Base-by-base conservation (phyloP, 192 early-diverging fungal genomes). In the Backusella macrospora region DNA sequence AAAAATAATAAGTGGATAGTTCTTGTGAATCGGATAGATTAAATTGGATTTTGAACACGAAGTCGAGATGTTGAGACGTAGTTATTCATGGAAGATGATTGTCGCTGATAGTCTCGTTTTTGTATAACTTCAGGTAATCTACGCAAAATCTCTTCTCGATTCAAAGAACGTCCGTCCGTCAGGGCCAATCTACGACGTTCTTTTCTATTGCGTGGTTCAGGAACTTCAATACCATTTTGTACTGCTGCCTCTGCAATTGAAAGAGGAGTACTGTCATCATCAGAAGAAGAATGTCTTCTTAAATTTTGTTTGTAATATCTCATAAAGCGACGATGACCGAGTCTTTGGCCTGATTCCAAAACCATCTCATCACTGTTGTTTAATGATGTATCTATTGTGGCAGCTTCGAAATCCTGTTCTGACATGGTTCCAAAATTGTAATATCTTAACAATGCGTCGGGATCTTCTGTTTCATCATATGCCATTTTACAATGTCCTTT, bases 401-500 rank as follows among this genome's bases (percentile, higher is more conserved):
- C 44, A 16, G 49, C 21, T 14, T 65, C 62, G 8, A 69, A 68
- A 4, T 64, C 59, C n/a, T 89, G 83, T 65, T 75, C 62, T 44
- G 75, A 74, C 62, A 80, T 75, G 14, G 73, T 89, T 64, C 87
- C 89, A 83, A 97, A 99, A 80, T 98, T 95, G 83, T 99, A 99
- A 85, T 90, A 99, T 73, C 96, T 95, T 9, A 89, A 88, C 65
- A 99, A 79, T 76, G 96, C 97, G 73, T 93, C 85, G 68, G 93
- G 88, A 69, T 99, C 96, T 10, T 90, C 90, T 42, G 92, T 93
- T 62, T 92, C 91, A 74, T 98, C 96, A 77, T 99, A 98, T 18
- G 91, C 89, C 70, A 99, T 94, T 83, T 96, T 98, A 81, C 93
- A 94, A 81, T 99, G 98, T 14, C 96, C 95, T 85, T 96, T 96